phyloP scores from a whole-genome alignment of 768 basidiomycete genomes.

The Russula vinacea region DNA sequence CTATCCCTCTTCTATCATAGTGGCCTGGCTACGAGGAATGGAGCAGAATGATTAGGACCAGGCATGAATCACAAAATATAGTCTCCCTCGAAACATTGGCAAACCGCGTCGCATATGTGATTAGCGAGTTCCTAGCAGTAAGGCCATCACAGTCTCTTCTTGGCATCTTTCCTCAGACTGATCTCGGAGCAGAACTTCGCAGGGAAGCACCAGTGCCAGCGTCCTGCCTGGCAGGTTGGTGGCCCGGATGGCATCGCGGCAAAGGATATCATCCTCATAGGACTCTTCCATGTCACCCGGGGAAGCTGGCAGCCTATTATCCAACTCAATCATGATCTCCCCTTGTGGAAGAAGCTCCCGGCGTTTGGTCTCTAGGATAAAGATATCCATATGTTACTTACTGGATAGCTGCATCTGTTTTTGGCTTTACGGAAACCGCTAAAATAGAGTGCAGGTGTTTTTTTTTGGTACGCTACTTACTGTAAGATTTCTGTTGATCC shows the following conservation, averaged over 20 bases:
- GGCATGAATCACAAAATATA: background rate
- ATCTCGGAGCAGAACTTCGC: background rate
- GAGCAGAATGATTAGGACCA: constrained; percentile 13
- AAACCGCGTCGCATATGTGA: constrained; percentile 6
- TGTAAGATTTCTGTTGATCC: too few relatives aligned
- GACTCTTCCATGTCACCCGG: constrained; percentile 22
- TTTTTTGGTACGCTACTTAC: too few relatives aligned
- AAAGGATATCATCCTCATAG: constrained; percentile 15
- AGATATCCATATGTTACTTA: too few relatives aligned
- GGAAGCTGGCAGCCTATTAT: constrained; percentile 28
- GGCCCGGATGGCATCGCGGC: constrained; percentile 12
- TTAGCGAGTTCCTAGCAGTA: constrained; percentile 19
- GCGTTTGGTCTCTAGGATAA: too few relatives aligned
- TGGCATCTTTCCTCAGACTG: background rate
- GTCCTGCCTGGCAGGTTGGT: constrained; percentile 9
- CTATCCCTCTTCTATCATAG: too few relatives aligned
- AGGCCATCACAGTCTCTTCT: background rate
- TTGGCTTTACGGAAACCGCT: too few relatives aligned
- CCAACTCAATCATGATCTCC: constrained; percentile 18
- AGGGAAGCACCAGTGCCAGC: background rate
- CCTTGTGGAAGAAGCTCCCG: background rate
- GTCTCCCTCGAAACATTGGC: constrained; percentile 12
- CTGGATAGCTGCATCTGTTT: too few relatives aligned
- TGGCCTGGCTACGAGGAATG: background rate
- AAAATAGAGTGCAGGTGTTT: too few relatives aligned